A percentile compares a stretch with the other conserved stretches of the same genome.
Conservation (phyloP, 768 basidiomycete species). For the Trametes cingulata region DNA sequence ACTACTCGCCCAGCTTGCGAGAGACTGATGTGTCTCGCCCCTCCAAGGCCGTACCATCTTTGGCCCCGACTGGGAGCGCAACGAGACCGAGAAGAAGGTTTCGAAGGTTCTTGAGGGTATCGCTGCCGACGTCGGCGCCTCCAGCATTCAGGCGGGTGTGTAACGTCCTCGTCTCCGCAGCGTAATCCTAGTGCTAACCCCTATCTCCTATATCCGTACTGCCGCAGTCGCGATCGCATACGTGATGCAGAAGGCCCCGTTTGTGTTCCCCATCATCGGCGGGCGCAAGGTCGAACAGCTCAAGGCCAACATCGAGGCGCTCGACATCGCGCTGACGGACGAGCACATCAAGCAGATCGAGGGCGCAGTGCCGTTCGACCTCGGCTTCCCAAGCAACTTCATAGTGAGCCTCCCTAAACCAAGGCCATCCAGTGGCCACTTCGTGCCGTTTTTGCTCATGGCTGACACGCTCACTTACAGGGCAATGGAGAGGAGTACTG, state of each 20-base stretch:
- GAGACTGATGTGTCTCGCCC: constrained; percentile 1
- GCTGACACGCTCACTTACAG: not conserved
- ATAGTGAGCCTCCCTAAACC: not conserved
- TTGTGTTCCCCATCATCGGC: constrained; percentile 18
- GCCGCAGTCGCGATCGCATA: constrained; percentile 23
- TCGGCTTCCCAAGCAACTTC: constrained; percentile 23
- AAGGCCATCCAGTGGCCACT: too few species aligned
- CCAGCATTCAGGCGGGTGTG: constrained; percentile 2
- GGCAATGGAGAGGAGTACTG: constrained; percentile 20
- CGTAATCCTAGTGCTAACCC: too few species aligned
- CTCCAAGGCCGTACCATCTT: constrained; percentile 32
- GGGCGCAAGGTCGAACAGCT: constrained; percentile 15
- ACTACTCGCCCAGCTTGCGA: not conserved
- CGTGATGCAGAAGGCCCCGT: constrained; percentile 30
- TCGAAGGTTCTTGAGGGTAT: constrained; percentile 47
- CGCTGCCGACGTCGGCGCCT: constrained; percentile 45
- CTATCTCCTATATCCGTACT: not conserved
- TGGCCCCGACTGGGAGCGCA: constrained; percentile 36
- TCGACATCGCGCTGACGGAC: constrained; percentile 6
- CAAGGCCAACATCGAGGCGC: constrained; percentile 14
- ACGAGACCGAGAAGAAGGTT: constrained; percentile 31
- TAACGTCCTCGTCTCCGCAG: not conserved
- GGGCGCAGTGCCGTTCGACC: constrained; percentile 21
- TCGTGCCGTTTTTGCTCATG: too few species aligned
- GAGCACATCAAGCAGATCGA: constrained; percentile 26